These are phyloP conservation scores for Pleodorina starrii DNA, from an alignment of 139 green algal genomes.

Conservation along the genomic window DNA sequence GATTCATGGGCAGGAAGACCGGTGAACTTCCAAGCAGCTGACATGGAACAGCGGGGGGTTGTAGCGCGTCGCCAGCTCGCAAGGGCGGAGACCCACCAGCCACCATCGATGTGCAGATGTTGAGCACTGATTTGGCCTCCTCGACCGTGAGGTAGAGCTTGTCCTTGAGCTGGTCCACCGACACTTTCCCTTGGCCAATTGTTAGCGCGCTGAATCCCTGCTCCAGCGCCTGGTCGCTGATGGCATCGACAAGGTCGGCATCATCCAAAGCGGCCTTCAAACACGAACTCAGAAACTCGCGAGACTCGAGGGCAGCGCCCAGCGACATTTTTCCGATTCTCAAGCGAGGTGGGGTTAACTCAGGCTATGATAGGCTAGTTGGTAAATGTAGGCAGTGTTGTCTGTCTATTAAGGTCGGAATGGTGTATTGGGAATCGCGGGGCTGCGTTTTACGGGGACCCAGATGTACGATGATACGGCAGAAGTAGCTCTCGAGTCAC, in stretches of 20 bases:
- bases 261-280: slow-evolving; percentile 1
- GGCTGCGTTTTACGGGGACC: no score
- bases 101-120: slow-evolving; percentile 16
- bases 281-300: slow-evolving; percentile 19
- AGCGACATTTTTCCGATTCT: no score
- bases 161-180: slow-evolving; percentile 18
- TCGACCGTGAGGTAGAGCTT: slow-evolving; percentile 44
- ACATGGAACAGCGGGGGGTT: background rate
- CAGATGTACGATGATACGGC: no score
- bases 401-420: no score
- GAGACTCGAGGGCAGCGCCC: background rate
- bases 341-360: no score
- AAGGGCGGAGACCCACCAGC: background rate
- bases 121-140: slow-evolving; percentile 23
- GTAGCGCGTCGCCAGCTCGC: background rate
- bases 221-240: background rate
- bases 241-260: slow-evolving; percentile 14
- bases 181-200: background rate
- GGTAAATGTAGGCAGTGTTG: no score
- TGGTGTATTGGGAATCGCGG: no score
- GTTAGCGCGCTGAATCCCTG: background rate
- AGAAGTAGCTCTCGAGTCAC: no score
- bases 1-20: background rate
- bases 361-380: no score
- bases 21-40: background rate